Percentiles rank a stretch among this genome's conserved stretches.
These are phyloP conservation scores for Rhizopogon vesiculosus DNA, from an alignment of 768 basidiomycete species.

Conservation along the genomic window DNA sequence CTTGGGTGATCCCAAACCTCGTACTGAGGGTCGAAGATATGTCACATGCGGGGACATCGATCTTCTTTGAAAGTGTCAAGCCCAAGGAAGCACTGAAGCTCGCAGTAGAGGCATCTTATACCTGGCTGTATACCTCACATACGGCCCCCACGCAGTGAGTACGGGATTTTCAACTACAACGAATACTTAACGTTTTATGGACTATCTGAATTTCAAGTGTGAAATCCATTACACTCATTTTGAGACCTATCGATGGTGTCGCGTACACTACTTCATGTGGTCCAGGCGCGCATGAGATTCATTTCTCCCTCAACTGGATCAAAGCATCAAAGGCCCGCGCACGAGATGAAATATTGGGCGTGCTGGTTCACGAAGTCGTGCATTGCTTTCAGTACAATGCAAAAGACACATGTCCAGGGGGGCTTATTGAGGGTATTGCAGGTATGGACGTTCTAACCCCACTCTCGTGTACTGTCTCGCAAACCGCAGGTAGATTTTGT, in stretches of 20 bases:
- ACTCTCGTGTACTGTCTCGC: background rate
- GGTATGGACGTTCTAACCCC: conserved; percentile 35
- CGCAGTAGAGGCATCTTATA: conserved; percentile 36
- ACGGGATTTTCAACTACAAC: background rate
- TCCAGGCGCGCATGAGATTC: conserved; percentile 47
- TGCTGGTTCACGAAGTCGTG: conserved; percentile 71
- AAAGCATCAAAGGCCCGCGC: conserved; percentile 35
- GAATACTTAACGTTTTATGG: conserved; percentile 5
- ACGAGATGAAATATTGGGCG: conserved; percentile 62
- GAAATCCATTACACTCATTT: conserved; percentile 48
- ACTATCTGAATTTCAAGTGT: conserved; percentile 33
- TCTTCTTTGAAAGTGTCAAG: conserved; percentile 52
- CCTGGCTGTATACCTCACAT: conserved; percentile 39
- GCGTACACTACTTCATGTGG: conserved; percentile 46
- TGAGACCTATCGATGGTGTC: conserved; percentile 64
- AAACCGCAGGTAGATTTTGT: conserved; percentile 55
- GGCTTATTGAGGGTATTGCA: conserved; percentile 77
- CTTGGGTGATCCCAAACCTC: conserved; percentile 55
- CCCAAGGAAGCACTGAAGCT: conserved; percentile 32
- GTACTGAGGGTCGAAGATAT: conserved; percentile 55
- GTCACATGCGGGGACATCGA: conserved; percentile 47
- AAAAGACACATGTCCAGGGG: conserved; percentile 54
- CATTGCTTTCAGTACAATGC: conserved; percentile 77
- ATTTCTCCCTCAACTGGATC: conserved; percentile 67
- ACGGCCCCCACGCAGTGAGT: conserved; percentile 46